These are phyloP conservation scores for Colletotrichum limetticola DNA, from an alignment of 2,329 filamentous ascomycete species.

Conservation along the genomic window DNA sequence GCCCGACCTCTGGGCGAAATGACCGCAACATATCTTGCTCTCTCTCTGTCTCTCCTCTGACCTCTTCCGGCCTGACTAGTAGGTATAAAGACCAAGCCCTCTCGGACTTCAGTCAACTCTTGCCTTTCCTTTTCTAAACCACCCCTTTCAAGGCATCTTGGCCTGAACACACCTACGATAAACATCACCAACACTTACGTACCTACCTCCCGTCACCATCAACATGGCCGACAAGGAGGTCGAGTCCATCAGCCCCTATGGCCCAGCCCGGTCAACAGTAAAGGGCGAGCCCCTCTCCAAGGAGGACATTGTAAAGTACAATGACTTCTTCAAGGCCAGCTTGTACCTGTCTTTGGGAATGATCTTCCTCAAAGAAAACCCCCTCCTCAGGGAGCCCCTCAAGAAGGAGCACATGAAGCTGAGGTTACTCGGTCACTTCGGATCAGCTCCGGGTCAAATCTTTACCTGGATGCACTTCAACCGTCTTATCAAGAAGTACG, in stretches of 20 bases:
- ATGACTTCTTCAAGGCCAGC: constrained; percentile 79
- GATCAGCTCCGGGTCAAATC: constrained; percentile 82
- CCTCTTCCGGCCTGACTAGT: constrained; percentile 7
- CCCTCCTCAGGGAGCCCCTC: constrained; percentile 76
- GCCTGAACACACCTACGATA: constrained; percentile 19
- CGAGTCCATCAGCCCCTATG: constrained; percentile 72
- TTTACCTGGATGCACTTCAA: constrained; percentile 89
- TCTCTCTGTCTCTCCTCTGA: neutral
- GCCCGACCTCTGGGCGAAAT: constrained; percentile 6
- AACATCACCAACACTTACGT: neutral
- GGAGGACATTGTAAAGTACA: constrained; percentile 75
- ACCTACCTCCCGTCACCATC: constrained; percentile 11
- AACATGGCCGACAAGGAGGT: constrained; percentile 46
- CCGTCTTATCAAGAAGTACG: constrained; percentile 83
- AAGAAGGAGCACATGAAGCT: constrained; percentile 78
- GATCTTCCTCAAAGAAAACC: constrained; percentile 82
- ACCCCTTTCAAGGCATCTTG: constrained; percentile 41
- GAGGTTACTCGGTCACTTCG: constrained; percentile 81
- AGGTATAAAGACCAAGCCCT: constrained; percentile 22
- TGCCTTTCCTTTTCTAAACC: neutral
- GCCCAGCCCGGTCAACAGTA: constrained; percentile 72
- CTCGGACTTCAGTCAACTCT: neutral
- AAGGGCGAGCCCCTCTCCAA: constrained; percentile 69
- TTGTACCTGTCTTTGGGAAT: constrained; percentile 82
- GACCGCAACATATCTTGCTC: neutral